Evolutionary conservation across 306 rosid genomes (phyloP).

Genomic region (Styphnolobium japonicum): DNA sequence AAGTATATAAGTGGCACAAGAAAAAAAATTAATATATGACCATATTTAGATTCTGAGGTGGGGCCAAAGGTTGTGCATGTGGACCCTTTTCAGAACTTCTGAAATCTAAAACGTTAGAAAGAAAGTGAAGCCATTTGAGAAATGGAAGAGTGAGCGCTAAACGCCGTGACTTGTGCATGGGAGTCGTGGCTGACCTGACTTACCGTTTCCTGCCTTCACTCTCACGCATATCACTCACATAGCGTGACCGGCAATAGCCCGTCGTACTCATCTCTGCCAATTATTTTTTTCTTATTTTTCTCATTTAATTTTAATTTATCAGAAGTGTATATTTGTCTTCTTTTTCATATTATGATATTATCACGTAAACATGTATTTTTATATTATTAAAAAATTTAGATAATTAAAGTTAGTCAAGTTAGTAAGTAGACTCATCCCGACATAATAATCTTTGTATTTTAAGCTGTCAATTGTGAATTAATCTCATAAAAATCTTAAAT

Average conservation of each 20-base stretch:
- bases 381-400: too few relatives aligned
- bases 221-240: neutral
- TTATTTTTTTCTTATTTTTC: neutral
- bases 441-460: too few relatives aligned
- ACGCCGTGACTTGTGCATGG: conserved; percentile 46
- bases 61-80: neutral
- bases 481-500: too few relatives aligned
- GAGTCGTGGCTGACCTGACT: neutral
- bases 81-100: neutral
- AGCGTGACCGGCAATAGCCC: conserved; percentile 28
- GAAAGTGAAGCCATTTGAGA: neutral
- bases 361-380: too few relatives aligned
- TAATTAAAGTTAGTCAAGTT: too few relatives aligned
- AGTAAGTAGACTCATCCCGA: too few relatives aligned
- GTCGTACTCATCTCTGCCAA: neutral
- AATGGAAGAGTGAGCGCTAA: neutral
- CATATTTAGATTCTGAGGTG: neutral
- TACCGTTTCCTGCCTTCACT: neutral
- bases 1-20: neutral
- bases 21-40: neutral
- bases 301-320: neutral
- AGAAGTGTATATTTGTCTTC: too few relatives aligned
- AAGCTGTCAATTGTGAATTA: too few relatives aligned
- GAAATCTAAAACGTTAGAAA: neutral
- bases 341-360: too few relatives aligned